Conservation (phyloP, 139 green algal species). For the Mesotaenium endlicherianum region DNA sequence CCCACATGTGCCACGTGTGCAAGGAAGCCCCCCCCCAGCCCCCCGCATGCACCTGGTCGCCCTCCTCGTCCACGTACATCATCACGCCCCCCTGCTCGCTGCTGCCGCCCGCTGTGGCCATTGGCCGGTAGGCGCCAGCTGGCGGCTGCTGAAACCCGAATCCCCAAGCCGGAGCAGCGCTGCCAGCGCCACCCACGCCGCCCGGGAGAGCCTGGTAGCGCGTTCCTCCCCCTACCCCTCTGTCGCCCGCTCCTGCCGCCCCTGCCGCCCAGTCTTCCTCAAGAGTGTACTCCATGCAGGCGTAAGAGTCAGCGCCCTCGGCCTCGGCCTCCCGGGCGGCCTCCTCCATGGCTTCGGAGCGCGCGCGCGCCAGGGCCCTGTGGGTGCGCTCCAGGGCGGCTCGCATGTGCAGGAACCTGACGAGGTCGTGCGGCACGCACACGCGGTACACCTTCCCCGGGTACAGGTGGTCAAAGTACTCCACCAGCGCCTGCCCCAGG, state of each 20-base stretch:
- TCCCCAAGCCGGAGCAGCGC: too few relatives aligned
- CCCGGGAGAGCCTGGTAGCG: slow-evolving; percentile 2
- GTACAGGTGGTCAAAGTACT: slow-evolving; percentile 45
- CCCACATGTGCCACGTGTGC: neutral
- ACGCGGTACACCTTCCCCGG: slow-evolving; percentile 36
- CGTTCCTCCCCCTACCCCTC: neutral
- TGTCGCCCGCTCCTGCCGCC: slow-evolving; percentile 1
- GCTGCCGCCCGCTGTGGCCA: too few relatives aligned
- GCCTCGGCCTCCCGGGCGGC: neutral
- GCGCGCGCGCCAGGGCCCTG: neutral
- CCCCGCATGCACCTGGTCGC: neutral
- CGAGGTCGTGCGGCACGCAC: slow-evolving; percentile 24
- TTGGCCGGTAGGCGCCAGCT: too few relatives aligned
- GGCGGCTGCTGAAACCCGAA: too few relatives aligned
- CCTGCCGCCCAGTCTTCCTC: neutral
- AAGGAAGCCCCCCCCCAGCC: neutral
- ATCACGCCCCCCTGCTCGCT: neutral
- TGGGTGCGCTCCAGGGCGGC: neutral
- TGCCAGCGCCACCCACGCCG: neutral
- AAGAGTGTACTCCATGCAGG: neutral
- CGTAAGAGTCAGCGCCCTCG: neutral
- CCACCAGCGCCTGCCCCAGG: slow-evolving; percentile 10
- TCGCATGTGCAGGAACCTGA: neutral
- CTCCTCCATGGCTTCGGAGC: neutral
- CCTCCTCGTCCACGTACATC: slow-evolving; percentile 4